Conservation (phyloP, 2,329 filamentous ascomycete species). For the Botrytis aclada region DNA sequence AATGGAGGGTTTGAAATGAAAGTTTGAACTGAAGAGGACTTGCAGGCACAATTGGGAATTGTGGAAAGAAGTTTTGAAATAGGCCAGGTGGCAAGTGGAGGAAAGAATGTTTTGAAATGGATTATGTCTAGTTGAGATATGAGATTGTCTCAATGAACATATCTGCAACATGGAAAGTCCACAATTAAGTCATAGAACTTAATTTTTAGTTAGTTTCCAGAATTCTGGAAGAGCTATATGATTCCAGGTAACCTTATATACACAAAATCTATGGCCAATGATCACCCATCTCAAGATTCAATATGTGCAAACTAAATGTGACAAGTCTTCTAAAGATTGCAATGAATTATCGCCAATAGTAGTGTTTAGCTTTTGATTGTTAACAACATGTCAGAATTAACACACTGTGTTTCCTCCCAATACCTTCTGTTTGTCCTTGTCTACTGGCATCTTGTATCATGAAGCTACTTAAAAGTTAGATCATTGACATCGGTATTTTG, state of each 20-base stretch:
- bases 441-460: background rate
- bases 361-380: background rate
- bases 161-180: background rate
- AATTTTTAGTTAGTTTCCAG: background rate
- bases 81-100: background rate
- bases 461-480: background rate
- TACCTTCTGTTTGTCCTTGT: background rate
- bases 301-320: background rate
- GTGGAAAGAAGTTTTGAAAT: background rate
- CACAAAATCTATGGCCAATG: background rate
- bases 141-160: background rate
- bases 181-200: background rate
- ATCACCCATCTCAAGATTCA: background rate
- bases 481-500: background rate
- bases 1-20: background rate
- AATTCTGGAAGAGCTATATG: background rate
- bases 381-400: background rate
- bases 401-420: rapidly evolving
- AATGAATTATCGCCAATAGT: background rate
- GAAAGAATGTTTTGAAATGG: background rate
- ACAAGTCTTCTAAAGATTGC: background rate
- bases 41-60: background rate
- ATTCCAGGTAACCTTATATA: background rate
- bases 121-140: no score
- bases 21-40: background rate